Conservation (phyloP, 768 basidiomycete genomes). For the Nevesoporus exiguus region DNA sequence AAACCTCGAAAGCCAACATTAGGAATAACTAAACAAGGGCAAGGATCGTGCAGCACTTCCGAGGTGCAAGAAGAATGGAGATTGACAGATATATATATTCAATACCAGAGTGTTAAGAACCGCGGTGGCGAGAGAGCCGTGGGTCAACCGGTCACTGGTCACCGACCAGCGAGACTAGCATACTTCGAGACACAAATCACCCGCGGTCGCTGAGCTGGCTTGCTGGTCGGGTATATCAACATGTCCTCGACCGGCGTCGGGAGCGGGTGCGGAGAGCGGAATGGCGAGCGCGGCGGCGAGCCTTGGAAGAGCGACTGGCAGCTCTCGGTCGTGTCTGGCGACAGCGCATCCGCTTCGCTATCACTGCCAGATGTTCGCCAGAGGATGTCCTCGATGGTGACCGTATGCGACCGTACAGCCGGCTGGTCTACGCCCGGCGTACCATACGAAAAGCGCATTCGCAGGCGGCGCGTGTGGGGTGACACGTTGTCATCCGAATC, state of each 20-base stretch:
- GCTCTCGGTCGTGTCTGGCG: constrained; percentile 22
- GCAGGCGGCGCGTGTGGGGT: constrained; percentile 50
- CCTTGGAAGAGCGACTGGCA: constrained; percentile 11
- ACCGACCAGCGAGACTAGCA: constrained; percentile 32
- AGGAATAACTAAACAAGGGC: constrained; percentile 25
- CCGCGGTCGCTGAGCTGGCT: constrained; percentile 6
- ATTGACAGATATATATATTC: neutral
- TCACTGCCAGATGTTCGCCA: constrained; percentile 26
- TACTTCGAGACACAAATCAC: constrained; percentile 25
- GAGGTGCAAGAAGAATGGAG: constrained; percentile 3
- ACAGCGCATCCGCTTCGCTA: constrained; percentile 18
- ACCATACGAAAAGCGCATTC: constrained; percentile 34
- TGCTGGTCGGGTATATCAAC: constrained; percentile 30
- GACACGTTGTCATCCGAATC: constrained; percentile 53
- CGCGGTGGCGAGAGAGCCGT: neutral
- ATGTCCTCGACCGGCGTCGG: constrained; percentile 57
- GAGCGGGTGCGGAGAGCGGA: constrained; percentile 42
- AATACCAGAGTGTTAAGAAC: neutral
- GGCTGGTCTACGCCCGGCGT: constrained; percentile 24
- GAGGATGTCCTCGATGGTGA: constrained; percentile 24
- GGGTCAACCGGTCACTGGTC: constrained; percentile 20
- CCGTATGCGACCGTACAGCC: constrained; percentile 26
- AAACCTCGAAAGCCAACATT: constrained; percentile 15
- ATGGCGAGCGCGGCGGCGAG: constrained; percentile 10
- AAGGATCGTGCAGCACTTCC: neutral